Base-by-base conservation (phyloP, 768 basidiomycete species). In the Amanita pseudoporphyria region DNA sequence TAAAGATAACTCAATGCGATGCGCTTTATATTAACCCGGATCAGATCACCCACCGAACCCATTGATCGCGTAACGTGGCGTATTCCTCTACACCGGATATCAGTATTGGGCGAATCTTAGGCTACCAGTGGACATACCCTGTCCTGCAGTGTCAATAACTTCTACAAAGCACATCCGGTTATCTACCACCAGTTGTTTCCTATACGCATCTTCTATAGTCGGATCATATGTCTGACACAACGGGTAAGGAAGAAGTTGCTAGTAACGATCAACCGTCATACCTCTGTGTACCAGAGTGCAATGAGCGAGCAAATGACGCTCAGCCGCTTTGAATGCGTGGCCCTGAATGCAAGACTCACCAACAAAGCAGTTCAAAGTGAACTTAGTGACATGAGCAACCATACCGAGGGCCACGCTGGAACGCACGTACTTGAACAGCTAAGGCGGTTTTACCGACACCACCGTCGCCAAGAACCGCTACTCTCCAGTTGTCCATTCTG, bases 151-250 rank as follows among this genome's bases (percentile, higher is more conserved):
- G 69, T 97, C 93, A 64, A 97, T 88, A 54, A 97, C 90, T 67
- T 97, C 93, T 56, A 97, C 81, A 64, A 93, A 87, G 69, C 91
- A 94, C 81, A 93, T 93, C 58, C 84, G 79, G 63, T 92, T 91
- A 67, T 95, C 93, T 55, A 96, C 91, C 50, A 93, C 82, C 58
- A 93, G 78, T 64, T 93, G 91, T 66, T 94, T 95, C 60, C 93
- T 79, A 70, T 97, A 96, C 54, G 92, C 92, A 65, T 96, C 93
- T 70, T 97, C 93, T 79, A 97, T 97, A 58, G 93, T 97, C 51
- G 93, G 93, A 71, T 97, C 93, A 67, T 97, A 97, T 46, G 91
- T 91, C 90, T 95, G 50, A 35, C 3, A 47, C 48, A 53, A 41
- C 55, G 45, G 38, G 57, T 22, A 52, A 51, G 47, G 45, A 43